A percentile compares a stretch with the other conserved stretches of the same genome.
These are phyloP conservation scores for Blastomyces percursus DNA, from an alignment of 2,329 filamentous ascomycete genomes.

Conservation along the genomic window DNA sequence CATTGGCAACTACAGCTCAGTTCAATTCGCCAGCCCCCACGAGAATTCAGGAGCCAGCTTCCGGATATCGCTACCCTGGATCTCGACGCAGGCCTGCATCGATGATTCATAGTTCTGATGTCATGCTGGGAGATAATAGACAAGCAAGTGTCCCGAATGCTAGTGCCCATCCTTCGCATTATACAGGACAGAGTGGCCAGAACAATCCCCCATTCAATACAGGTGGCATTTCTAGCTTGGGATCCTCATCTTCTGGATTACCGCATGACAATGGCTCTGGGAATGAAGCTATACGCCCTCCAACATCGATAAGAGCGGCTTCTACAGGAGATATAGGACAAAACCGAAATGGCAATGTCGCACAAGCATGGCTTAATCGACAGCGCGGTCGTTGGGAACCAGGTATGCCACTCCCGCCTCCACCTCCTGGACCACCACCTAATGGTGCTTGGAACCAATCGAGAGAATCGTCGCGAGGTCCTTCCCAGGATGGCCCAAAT, in stretches of 20 bases:
- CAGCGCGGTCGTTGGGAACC: conserved; percentile 29
- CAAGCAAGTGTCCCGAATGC: background rate
- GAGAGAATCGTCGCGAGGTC: background rate
- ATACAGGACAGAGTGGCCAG: background rate
- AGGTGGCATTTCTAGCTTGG: background rate
- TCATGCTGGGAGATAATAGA: background rate
- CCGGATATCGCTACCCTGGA: conserved; percentile 6
- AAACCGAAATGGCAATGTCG: conserved; percentile 27
- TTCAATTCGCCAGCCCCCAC: background rate
- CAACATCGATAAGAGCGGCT: conserved; percentile 34
- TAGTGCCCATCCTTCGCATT: background rate
- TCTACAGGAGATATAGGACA: conserved; percentile 34
- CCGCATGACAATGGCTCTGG: conserved; percentile 5
- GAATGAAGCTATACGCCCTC: conserved; percentile 23
- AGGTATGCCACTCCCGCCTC: conserved; percentile 39
- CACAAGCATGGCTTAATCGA: conserved; percentile 15
- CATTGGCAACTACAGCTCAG: background rate
- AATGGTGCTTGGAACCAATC: conserved; percentile 8
- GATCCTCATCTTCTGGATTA: conserved; percentile 3
- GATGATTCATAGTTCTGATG: conserved; percentile 8
- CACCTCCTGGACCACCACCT: conserved; percentile 38
- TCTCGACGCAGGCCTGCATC: conserved; percentile 10
- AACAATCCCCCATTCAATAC: background rate
- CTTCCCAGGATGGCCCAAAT: conserved; percentile 1
- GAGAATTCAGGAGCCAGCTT: background rate